A percentile compares a stretch with the other conserved stretches of the same genome.
Conservation (phyloP, 345 rosid genomes). For the Cardamine resedifolia region DNA sequence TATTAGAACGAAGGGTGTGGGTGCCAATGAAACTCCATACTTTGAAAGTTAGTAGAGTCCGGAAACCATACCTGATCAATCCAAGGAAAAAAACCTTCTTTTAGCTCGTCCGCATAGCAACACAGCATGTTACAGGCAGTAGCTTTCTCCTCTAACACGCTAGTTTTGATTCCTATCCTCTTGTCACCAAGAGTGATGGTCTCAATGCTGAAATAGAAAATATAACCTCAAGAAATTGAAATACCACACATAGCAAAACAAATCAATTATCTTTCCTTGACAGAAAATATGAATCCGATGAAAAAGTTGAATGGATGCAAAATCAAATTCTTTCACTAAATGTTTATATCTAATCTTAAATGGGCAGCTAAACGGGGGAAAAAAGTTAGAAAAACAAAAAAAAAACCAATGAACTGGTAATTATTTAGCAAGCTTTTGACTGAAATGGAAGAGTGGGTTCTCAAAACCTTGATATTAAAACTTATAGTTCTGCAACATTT, state of each 20-base stretch:
- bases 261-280: not conserved
- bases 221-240: not conserved
- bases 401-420: not conserved
- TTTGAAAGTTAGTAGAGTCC: not conserved
- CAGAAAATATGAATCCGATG: not conserved
- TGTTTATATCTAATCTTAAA: not conserved
- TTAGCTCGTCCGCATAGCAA: constrained; percentile 66
- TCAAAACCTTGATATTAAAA: not conserved
- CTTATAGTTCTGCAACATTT: not conserved
- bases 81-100: constrained; percentile 66
- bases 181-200: constrained; percentile 77
- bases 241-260: not conserved
- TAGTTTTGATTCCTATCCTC: constrained; percentile 65
- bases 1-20: constrained; percentile 6
- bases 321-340: not conserved
- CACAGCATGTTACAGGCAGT: constrained; percentile 70
- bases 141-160: constrained; percentile 63
- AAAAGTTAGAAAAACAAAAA: not conserved
- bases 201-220: constrained; percentile 54
- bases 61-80: constrained; percentile 39
- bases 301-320: not conserved
- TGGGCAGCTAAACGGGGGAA: not conserved
- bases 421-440: not conserved
- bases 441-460: not conserved
- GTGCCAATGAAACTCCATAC: not conserved